Evolutionary conservation across 192 early-diverging fungal species (phyloP), one percentile per base, ranked within the genome.

Genomic region (Backusella tuberculispora): DNA sequence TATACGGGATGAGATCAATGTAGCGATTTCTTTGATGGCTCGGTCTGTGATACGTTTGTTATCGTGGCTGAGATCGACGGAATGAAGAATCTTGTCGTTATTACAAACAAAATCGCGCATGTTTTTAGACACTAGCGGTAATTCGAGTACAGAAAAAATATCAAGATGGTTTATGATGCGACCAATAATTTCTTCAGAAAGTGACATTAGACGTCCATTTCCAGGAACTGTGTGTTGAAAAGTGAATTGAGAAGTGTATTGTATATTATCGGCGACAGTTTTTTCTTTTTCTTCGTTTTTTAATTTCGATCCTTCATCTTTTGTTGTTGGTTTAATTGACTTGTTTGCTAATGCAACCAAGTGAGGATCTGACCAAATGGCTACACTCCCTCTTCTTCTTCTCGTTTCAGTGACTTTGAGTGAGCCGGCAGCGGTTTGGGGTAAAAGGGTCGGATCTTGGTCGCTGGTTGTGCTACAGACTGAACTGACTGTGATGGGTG

Each of bases 301-400:
- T 26, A 47, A 17, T 7, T 34, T 46, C 1, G 68, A 24, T 46
- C 19, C 43, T 6, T 69, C 68, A 10, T 47, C 68, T 14, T 47
- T 42, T 44, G 45, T 46, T 46, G 44, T 21, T 14, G 42, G 42
- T 19, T 69, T 45, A 21, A 69, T 47, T 0, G 21, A 24, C 15
- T 26, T 79, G 34, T 92, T 86, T 8, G 90, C 91, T 56, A 94
- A 78, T 69, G 90, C 86, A 71, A 91, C 76, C 5, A 95, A 75
- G 12, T 87, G 77, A 48, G 90, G 88, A 69, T 95, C 93, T 0
- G 88, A 82, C 93, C 93, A 95, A 2, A 94, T 92, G 4, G 93
- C 93, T 7, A 95, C 91, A 63, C 90, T 92, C 24, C 84, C 90
- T 19, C 92, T 79, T 47, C 93, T 56, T 44, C 78, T 77, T 45